Base-by-base conservation (phyloP, 108 stramenopile species). In the Pseudonitzschia multistriata region DNA sequence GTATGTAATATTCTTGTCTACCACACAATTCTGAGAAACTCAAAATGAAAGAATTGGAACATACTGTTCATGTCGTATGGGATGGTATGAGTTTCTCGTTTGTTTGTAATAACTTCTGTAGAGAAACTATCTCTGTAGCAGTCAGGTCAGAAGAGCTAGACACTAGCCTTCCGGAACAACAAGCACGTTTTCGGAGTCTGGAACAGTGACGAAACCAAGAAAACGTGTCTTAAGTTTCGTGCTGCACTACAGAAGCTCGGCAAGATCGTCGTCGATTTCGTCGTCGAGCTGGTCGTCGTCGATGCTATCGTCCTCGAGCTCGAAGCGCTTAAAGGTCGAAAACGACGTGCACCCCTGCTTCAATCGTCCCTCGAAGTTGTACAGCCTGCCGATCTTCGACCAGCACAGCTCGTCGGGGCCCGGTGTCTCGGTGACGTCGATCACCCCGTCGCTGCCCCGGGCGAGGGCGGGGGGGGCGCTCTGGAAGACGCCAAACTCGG, bases 281-380 rank as follows among this genome's bases (percentile, higher is more conserved):
- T 59, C 57, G 28, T 59, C 57, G 33, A 45, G 13, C 15, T 36
- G 33, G 14, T 59, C 57, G 31, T 59, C 57, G 29, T 59, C 34
- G 17, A 45, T 24, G 4, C 33, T 50, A 28, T 62, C 45, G 5
- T 75, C 74, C 5, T 75, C 74, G 31, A 68, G 17, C 5, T 74
- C 78, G 50, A 79, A 76, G 19, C 76, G 67, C 45, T 84, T 74
- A 64, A 85, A 72, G 0, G 70, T 81, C 52, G 68, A 85, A 71
- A 85, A 85, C 15, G 78, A 76, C 11, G 78, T 74, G 42, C 60
- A 72, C 0, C 80, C 84, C 56, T 85, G 84, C 47, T 74, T 77
- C 28, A 82, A 57, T 40, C 39, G 40, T 37, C 84, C 84, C 50
- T 78, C 81, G 36, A 50, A 66, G 64, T 81, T 74, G 79, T 85